A percentile compares a stretch with the other conserved stretches of the same genome.
phyloP scores from a whole-genome alignment of 495 filamentous ascomycete species.

The Tuber magnatum region DNA sequence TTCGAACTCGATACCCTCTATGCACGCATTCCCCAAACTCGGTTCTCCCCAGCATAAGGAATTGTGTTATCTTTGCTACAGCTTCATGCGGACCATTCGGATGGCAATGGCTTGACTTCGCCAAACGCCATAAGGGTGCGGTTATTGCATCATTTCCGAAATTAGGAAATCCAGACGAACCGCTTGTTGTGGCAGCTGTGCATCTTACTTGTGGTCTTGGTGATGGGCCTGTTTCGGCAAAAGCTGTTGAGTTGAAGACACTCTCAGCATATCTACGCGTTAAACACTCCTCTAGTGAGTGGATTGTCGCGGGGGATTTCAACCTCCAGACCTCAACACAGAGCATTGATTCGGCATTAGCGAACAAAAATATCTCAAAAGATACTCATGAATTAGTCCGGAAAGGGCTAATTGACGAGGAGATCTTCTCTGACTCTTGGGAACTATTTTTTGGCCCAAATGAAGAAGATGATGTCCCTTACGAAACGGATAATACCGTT shows the following conservation, averaged over 20 bases:
- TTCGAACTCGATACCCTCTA: slow-evolving; percentile 49
- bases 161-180: slow-evolving; percentile 34
- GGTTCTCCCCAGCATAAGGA: slow-evolving; percentile 50
- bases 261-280: slow-evolving; percentile 44
- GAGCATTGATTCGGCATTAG: slow-evolving; percentile 48
- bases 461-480: slow-evolving; percentile 37
- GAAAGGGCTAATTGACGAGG: slow-evolving; percentile 15
- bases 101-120: slow-evolving; percentile 48
- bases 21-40: slow-evolving; percentile 48
- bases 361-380: slow-evolving; percentile 45
- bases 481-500: slow-evolving; percentile 24
- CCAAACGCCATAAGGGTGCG: slow-evolving; percentile 49
- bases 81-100: slow-evolving; percentile 43
- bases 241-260: slow-evolving; percentile 47
- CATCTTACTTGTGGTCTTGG: slow-evolving; percentile 53
- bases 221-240: slow-evolving; percentile 49
- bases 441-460: slow-evolving; percentile 22
- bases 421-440: slow-evolving; percentile 25
- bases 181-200: slow-evolving; percentile 47
- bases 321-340: slow-evolving; percentile 51
- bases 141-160: slow-evolving; percentile 45
- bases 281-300: slow-evolving; percentile 43
- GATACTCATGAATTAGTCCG: slow-evolving; percentile 34
- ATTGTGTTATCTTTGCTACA: slow-evolving; percentile 51
- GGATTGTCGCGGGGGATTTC: slow-evolving; percentile 55